These are phyloP conservation scores for Theileria orientalis DNA, from an alignment of 169 alveolate genomes.

Conservation along the genomic window DNA sequence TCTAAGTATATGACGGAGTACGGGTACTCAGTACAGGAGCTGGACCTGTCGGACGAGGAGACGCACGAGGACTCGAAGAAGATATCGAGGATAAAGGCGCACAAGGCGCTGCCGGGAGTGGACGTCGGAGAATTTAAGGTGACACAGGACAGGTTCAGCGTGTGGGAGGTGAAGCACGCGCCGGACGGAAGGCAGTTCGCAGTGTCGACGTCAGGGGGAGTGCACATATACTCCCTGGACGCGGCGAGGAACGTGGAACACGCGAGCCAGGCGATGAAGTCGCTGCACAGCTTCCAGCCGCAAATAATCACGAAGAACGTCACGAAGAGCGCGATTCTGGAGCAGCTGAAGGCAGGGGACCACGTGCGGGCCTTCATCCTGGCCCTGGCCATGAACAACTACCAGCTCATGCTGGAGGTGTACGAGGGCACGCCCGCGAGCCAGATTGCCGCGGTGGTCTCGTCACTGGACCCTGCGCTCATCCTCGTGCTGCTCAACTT, in stretches of 20 bases:
- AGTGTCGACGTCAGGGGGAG: slow-evolving; percentile 65
- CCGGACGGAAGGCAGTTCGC: slow-evolving; percentile 66
- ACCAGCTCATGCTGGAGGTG: slow-evolving; percentile 65
- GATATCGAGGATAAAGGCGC: slow-evolving; percentile 60
- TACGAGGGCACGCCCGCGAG: slow-evolving; percentile 72
- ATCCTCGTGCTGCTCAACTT: slow-evolving; percentile 52
- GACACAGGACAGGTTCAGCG: slow-evolving; percentile 35
- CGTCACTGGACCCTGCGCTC: slow-evolving; percentile 45
- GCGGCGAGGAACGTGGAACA: slow-evolving; percentile 47
- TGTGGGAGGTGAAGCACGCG: slow-evolving; percentile 53
- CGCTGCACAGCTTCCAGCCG: slow-evolving; percentile 69
- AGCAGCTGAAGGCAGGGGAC: slow-evolving; percentile 67
- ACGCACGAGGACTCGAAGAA: slow-evolving; percentile 57
- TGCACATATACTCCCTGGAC: slow-evolving; percentile 53
- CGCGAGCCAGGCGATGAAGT: slow-evolving; percentile 44
- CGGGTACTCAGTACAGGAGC: slow-evolving; percentile 52
- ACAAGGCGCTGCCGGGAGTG: slow-evolving; percentile 71
- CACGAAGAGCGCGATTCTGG: slow-evolving; percentile 63
- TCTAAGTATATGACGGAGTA: slow-evolving; percentile 68
- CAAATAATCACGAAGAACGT: slow-evolving; percentile 79
- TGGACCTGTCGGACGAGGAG: slow-evolving; percentile 61
- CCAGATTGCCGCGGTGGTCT: slow-evolving; percentile 42
- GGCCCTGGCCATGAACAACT: slow-evolving; percentile 79
- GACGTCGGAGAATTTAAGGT: slow-evolving; percentile 58
- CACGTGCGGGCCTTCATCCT: slow-evolving; percentile 71